Base-by-base conservation (phyloP, 495 filamentous ascomycete species). In the Podospora fimiseda region DNA sequence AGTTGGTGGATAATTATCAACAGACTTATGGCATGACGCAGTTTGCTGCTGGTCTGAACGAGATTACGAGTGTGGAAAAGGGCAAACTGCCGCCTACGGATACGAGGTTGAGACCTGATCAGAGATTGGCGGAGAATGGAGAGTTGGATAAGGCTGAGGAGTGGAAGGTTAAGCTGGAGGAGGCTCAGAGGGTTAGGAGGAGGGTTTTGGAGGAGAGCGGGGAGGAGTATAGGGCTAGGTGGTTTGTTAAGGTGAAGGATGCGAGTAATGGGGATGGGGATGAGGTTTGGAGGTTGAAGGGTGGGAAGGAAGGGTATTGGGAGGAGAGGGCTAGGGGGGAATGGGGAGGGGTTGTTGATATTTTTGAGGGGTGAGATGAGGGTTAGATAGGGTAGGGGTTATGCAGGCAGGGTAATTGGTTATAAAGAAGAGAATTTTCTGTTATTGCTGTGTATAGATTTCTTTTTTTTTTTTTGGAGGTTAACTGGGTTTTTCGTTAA, bases 221-320 rank as follows among this genome's bases (percentile, higher is more conserved):
- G 1, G 80, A 87, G 60, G 73, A 68, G 48, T 84, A 90, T 78
- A 72, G 66, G 51, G 88, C 94, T 38, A 73, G 77, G 55, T 98
- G 90, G 89, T 98, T 98, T 63, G 79, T 80, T 50, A 80, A 75
- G 67, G 82, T 85, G 40, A 46, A 14, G 27, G 40, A 11, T n/a
- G 68, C 66, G 20, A 68, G 70, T 23, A 70, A 72, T 14, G 75
- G 74, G 27, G 74, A 74, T 5, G 83, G 78, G 14, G 90, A 95
- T 68, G 81, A 86, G 58, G 71, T 87, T 9, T 98, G 93, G 93
- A 75, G 77, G 56, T 64, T 95, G 57, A 92, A 85, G 74, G 69
- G 68, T 9, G 90, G 89, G 6, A 88, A 83, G 66, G 88, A 90
- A 14, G 84, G 85, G 22, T 97, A 97, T 70, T 97, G 91, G 93